Percentiles rank a stretch among this genome's conserved stretches.
Conservation (phyloP, 805 yeast genomes). For the Henningerozyma blattae region DNA sequence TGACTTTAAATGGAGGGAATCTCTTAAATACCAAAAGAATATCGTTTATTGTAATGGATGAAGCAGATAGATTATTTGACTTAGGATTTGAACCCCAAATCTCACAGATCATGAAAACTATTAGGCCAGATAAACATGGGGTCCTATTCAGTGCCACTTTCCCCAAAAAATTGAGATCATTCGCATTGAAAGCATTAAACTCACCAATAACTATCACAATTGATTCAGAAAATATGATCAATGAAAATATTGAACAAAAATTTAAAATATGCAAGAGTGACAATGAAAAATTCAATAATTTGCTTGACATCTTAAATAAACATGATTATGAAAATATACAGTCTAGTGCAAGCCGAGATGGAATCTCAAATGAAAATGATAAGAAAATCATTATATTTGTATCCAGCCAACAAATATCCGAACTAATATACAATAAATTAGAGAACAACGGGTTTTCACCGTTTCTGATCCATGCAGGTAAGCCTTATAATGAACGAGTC, state of each 20-base stretch:
- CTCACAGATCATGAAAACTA: conserved; percentile 58
- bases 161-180: conserved; percentile 62
- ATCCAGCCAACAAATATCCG: conserved; percentile 83
- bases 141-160: conserved; percentile 92
- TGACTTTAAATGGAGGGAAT: conserved; percentile 74
- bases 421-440: conserved; percentile 41
- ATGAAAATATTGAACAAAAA: conserved; percentile 64
- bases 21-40: conserved; percentile 51
- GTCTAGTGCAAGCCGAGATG: conserved; percentile 16
- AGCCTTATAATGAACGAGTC: conserved; percentile 74
- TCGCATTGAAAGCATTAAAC: conserved; percentile 54
- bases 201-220: conserved; percentile 68
- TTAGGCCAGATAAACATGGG: conserved; percentile 80
- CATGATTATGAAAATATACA: neutral
- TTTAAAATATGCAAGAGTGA: conserved; percentile 47
- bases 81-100: conserved; percentile 97
- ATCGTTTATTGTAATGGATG: conserved; percentile 82
- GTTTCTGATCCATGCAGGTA: conserved; percentile 81
- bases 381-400: conserved; percentile 69
- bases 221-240: conserved; percentile 72
- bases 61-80: conserved; percentile 94
- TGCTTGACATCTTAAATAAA: conserved; percentile 42
- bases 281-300: conserved; percentile 41
- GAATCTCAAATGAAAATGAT: conserved; percentile 13
- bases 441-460: conserved; percentile 41